phyloP scores from a whole-genome alignment of 2,329 filamentous ascomycete species.

The Eutypa lata region DNA sequence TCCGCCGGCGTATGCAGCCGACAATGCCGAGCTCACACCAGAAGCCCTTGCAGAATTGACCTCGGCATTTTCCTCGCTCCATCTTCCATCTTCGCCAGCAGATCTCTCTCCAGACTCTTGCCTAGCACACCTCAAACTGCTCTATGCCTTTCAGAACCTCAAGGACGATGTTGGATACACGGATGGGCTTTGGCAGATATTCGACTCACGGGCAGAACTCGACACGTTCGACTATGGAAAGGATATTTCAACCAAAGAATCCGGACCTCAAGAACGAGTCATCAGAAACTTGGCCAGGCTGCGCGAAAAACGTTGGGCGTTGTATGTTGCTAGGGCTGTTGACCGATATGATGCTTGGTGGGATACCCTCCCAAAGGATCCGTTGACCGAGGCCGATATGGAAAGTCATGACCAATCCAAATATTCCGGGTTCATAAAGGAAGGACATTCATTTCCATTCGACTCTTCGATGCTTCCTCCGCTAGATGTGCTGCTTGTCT shows the following conservation, averaged over 20 bases:
- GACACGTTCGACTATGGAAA: constrained; percentile 12
- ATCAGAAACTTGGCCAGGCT: constrained; percentile 48
- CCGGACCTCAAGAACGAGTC: constrained; percentile 32
- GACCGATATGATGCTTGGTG: constrained; percentile 69
- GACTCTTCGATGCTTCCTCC: constrained; percentile 49
- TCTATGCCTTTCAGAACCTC: constrained; percentile 64
- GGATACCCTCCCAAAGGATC: constrained; percentile 31
- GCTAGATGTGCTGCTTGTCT: constrained; percentile 72
- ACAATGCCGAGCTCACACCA: constrained; percentile 4
- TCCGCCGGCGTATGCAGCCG: constrained; percentile 1
- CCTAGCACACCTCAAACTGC: constrained; percentile 70
- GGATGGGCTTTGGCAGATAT: constrained; percentile 65
- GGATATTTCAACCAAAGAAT: background rate
- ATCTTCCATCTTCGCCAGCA: constrained; percentile 25
- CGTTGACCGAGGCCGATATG: constrained; percentile 37
- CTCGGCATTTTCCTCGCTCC: constrained; percentile 35
- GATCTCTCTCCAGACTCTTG: constrained; percentile 53
- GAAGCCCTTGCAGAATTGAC: constrained; percentile 18
- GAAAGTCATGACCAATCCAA: constrained; percentile 9
- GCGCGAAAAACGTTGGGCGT: constrained; percentile 70
- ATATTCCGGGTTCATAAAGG: constrained; percentile 32
- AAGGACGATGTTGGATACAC: constrained; percentile 64
- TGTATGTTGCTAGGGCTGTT: constrained; percentile 66
- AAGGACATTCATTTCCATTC: constrained; percentile 31
- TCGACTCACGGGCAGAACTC: constrained; percentile 39